Conservation (phyloP, 2,329 filamentous ascomycete genomes). For the Monosporascus sp. region DNA sequence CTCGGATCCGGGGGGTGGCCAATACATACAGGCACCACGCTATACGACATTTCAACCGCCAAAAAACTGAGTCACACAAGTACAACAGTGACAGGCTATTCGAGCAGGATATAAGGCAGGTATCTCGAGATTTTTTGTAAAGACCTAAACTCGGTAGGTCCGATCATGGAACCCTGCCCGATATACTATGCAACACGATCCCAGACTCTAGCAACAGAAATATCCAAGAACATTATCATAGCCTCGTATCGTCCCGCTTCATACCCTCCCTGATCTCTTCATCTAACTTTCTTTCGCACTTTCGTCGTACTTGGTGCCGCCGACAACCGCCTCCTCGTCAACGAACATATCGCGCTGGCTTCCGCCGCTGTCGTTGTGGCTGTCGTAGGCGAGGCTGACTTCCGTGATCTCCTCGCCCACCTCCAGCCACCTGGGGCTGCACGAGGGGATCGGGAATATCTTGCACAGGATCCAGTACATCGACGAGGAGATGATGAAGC, state of each 20-base stretch:
- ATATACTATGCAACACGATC: too few relatives aligned
- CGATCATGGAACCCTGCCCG: too few relatives aligned
- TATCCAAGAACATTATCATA: too few relatives aligned
- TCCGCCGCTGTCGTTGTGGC: slow-evolving; percentile 36
- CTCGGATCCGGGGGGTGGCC: too few relatives aligned
- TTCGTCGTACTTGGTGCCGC: slow-evolving; percentile 16
- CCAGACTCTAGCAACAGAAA: too few relatives aligned
- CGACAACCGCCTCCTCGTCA: slow-evolving; percentile 31
- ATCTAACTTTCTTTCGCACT: not conserved
- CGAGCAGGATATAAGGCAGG: too few relatives aligned
- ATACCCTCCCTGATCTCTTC: not conserved
- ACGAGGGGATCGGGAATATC: slow-evolving; percentile 67
- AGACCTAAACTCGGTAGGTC: too few relatives aligned
- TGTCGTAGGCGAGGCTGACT: slow-evolving; percentile 41
- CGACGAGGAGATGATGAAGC: slow-evolving; percentile 63
- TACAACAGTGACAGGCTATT: too few relatives aligned
- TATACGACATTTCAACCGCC: too few relatives aligned
- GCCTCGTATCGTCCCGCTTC: not conserved
- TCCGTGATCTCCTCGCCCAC: slow-evolving; percentile 45
- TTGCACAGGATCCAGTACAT: slow-evolving; percentile 68
- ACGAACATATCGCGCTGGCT: slow-evolving; percentile 27
- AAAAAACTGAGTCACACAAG: too few relatives aligned
- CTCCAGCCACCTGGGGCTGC: slow-evolving; percentile 61
- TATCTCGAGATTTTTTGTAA: too few relatives aligned
- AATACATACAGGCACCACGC: too few relatives aligned